A percentile compares a stretch with the other conserved stretches of the same genome.
phyloP scores from a whole-genome alignment of 2,329 filamentous ascomycete species.

The Diaporthe ampelina region DNA sequence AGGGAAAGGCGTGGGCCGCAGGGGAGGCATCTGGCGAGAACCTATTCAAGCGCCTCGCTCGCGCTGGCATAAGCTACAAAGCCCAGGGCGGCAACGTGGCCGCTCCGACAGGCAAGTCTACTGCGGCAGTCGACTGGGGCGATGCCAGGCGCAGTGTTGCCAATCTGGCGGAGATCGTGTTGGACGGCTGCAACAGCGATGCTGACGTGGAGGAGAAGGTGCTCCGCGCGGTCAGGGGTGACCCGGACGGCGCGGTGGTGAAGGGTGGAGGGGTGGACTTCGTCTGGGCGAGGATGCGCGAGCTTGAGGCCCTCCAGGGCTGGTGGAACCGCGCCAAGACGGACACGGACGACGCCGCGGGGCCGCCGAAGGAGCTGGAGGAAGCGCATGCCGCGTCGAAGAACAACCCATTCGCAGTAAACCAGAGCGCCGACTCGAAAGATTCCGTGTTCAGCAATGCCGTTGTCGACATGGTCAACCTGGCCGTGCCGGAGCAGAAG shows the following conservation, averaged over 20 bases:
- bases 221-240: constrained; percentile 71
- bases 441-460: constrained; percentile 38
- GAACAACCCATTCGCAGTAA: constrained; percentile 39
- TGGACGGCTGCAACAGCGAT: constrained; percentile 70
- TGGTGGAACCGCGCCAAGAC: constrained; percentile 75
- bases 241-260: constrained; percentile 69
- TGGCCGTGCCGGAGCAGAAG: constrained; percentile 20
- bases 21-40: constrained; percentile 85
- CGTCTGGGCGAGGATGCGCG: constrained; percentile 75
- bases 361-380: constrained; percentile 48
- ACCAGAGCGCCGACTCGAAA: constrained; percentile 14
- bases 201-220: constrained; percentile 69
- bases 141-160: constrained; percentile 75
- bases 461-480: constrained; percentile 35
- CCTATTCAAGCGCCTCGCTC: constrained; percentile 85
- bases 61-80: constrained; percentile 73
- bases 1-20: constrained; percentile 87
- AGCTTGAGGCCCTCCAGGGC: constrained; percentile 74
- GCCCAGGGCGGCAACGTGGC: constrained; percentile 71
- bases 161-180: constrained; percentile 67
- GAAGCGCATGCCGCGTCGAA: constrained; percentile 34
- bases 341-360: constrained; percentile 48
- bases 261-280: constrained; percentile 75
- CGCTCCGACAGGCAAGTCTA: constrained; percentile 70
- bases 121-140: constrained; percentile 91